phyloP scores from a whole-genome alignment of 140 eudicot genomes.

The Senecio squalidus region DNA sequence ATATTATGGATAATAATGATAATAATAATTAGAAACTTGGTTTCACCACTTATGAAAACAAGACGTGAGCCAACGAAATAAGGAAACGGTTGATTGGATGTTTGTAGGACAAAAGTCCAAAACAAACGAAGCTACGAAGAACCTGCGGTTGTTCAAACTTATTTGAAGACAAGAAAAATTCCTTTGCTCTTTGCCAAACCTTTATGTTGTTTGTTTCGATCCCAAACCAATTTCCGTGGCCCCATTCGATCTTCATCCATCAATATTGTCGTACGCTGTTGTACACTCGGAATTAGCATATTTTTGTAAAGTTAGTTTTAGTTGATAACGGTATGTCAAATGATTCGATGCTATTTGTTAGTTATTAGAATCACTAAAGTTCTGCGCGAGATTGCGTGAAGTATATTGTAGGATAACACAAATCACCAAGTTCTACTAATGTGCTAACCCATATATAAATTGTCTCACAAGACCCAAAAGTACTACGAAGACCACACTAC shows the following conservation, averaged over 20 bases:
- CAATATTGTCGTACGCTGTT: not conserved
- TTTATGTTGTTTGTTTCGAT: slow-evolving; percentile 18
- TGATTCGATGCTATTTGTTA: not conserved
- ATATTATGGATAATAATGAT: no score
- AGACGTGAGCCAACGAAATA: slow-evolving; percentile 22
- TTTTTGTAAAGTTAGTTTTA: not conserved
- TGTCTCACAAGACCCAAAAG: no score
- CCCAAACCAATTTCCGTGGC: slow-evolving; percentile 6
- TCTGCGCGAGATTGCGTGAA: no score
- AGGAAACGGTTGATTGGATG: slow-evolving; percentile 27
- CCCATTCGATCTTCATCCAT: slow-evolving; percentile 13
- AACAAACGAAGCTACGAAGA: slow-evolving; percentile 39
- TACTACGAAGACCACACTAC: no score
- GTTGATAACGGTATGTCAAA: not conserved
- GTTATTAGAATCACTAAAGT: no score
- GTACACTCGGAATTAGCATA: not conserved
- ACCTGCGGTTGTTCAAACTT: slow-evolving; percentile 35
- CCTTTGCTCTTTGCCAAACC: slow-evolving; percentile 22
- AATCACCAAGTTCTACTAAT: no score
- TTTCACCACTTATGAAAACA: not conserved
- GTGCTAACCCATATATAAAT: no score
- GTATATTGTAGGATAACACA: no score
- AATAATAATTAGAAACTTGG: not conserved
- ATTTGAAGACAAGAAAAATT: slow-evolving; percentile 24
- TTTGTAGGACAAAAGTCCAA: slow-evolving; percentile 29